Percentiles rank a stretch among this genome's conserved stretches.
Evolutionary conservation across 129 eudicot species (phyloP).

Genomic region (Dittrichia graveolens): DNA sequence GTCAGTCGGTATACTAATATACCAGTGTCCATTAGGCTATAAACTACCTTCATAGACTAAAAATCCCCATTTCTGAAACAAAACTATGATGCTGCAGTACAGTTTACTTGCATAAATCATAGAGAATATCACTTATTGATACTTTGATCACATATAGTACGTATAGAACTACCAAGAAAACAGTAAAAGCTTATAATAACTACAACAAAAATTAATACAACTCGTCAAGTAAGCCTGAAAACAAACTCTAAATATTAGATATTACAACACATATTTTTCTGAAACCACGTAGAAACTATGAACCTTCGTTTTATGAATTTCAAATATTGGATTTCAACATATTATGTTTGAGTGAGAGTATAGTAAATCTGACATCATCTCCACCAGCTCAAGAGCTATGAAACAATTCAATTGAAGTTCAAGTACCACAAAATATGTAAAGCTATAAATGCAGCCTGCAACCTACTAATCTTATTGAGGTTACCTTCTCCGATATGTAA

Average conservation of each 20-base stretch:
- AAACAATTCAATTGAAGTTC: no score
- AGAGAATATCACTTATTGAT: background rate
- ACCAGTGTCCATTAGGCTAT: no score
- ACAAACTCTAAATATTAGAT: constrained; percentile 37
- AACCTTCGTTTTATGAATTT: background rate
- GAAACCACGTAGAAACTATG: background rate
- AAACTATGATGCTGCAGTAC: background rate
- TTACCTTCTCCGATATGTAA: no score
- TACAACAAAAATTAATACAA: constrained; percentile 12
- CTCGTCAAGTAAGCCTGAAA: constrained; percentile 61
- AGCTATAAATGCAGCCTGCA: no score
- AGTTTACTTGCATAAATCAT: background rate
- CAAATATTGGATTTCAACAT: background rate
- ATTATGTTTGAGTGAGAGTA: background rate
- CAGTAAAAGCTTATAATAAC: background rate
- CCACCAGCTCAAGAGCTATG: no score
- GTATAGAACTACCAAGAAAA: constrained; percentile 1
- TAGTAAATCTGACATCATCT: no score
- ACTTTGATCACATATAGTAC: background rate
- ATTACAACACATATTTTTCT: no score
- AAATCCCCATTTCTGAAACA: background rate
- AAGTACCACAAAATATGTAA: no score
- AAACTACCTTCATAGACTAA: no score
- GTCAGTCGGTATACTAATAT: background rate
- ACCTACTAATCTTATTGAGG: no score